Evolutionary conservation across 768 basidiomycete genomes (phyloP), one percentile per base, ranked within the genome.

Genomic region (Suillus sp.): DNA sequence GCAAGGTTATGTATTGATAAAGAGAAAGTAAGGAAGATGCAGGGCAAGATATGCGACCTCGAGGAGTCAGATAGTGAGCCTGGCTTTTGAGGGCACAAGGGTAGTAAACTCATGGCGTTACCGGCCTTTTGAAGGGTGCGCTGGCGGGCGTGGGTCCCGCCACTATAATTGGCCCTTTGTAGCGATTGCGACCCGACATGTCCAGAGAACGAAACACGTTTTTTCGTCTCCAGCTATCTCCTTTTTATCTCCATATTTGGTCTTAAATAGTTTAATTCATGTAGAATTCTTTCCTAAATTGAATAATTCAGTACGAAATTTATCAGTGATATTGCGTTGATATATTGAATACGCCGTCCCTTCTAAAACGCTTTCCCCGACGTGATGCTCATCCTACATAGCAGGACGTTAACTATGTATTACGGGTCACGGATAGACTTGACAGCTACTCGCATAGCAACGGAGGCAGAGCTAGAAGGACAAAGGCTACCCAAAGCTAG

Each of bases 181-280:
- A 78, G 80, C 81, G 77, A 80, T 77, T 76, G 81, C 78, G 79
- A 81, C 80, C 80, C 80, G 78, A 81, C 79, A 79, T 80, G 80
- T 81, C 84, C 85, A 83, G 88, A 79, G 80, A 79, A 84, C 84
- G 82, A 84, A 82, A 86, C 88, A 90, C 88, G 88, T 90, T 87
- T 88, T 88, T 83, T 86, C 84, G 80, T 81, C 82, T 79, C 80
- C 81, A 80, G 79, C 74, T 69, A 70, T 71, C 68, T 71, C 73
- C 71, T 71, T 74, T 69, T 74, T 75, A 70, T 56, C 38, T 43
- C 51, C 55, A 58, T 59, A 63, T 68, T 70, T 38, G 50, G 68
- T 55, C 65, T 42, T 50, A 71, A 70, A 68, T 61, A 20, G 68
- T 43, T 38, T 62, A 60, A 58, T 67, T 71, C 69, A 65, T 67